Conservation (phyloP, 2,329 filamentous ascomycete species). For the Furcasterigmium sp. region DNA sequence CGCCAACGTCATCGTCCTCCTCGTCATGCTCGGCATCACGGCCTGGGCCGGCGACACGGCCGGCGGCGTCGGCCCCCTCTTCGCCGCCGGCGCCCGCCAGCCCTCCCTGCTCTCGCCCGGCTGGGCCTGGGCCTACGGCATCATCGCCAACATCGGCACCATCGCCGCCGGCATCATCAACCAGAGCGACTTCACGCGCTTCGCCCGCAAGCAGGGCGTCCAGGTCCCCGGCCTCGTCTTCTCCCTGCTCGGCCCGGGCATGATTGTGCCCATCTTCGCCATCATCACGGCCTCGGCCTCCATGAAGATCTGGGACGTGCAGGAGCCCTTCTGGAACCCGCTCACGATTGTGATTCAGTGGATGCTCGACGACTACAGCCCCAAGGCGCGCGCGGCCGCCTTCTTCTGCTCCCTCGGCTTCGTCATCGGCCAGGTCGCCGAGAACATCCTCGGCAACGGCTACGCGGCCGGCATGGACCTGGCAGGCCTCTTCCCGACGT, state of each 20-base stretch:
- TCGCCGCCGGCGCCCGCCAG: slow-evolving; percentile 20
- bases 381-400: slow-evolving; percentile 18
- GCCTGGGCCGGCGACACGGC: slow-evolving; percentile 39
- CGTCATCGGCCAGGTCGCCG: slow-evolving; percentile 20
- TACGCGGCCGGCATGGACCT: slow-evolving; percentile 23
- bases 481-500: slow-evolving; percentile 18
- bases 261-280: slow-evolving; percentile 18
- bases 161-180: slow-evolving; percentile 23
- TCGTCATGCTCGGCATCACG: slow-evolving; percentile 42
- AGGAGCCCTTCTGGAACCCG: slow-evolving; percentile 17
- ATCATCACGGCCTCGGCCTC: slow-evolving; percentile 19
- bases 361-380: slow-evolving; percentile 19
- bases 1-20: slow-evolving; percentile 34
- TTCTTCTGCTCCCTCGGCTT: slow-evolving; percentile 21
- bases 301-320: slow-evolving; percentile 19
- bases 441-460: slow-evolving; percentile 22
- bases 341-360: slow-evolving; percentile 18
- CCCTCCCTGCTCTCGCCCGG: slow-evolving; percentile 12
- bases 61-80: slow-evolving; percentile 37
- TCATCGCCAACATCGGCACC: slow-evolving; percentile 20
- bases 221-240: slow-evolving; percentile 19
- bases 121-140: slow-evolving; percentile 24
- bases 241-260: slow-evolving; percentile 20
- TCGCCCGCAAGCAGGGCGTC: slow-evolving; percentile 13
- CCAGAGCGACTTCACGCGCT: slow-evolving; percentile 22